phyloP scores from a whole-genome alignment of 768 basidiomycete species.

The Lactifluus volemus region DNA sequence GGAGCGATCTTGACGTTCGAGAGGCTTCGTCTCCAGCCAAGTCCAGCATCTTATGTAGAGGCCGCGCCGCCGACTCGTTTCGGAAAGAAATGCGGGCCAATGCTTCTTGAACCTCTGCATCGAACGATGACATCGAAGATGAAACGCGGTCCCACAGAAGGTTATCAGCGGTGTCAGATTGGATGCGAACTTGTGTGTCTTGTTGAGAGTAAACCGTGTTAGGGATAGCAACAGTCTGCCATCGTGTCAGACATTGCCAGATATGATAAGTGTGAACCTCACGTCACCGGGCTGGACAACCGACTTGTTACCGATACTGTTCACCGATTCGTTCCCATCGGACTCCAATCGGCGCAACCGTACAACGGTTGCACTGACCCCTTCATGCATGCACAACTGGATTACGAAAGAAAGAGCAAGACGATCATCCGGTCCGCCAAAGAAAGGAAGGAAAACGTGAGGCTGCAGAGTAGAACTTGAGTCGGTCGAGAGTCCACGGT shows the following conservation, averaged over 20 bases:
- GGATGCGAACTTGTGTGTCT: constrained; percentile 56
- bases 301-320: constrained; percentile 23
- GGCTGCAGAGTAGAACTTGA: constrained; percentile 29
- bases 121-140: constrained; percentile 22
- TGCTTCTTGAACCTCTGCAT: constrained; percentile 30
- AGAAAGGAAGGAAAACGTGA: constrained; percentile 82
- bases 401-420: constrained; percentile 73
- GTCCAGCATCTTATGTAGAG: constrained; percentile 49
- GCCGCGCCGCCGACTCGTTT: constrained; percentile 38
- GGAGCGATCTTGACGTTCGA: constrained; percentile 37
- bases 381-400: constrained; percentile 62
- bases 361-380: constrained; percentile 65
- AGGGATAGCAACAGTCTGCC: constrained; percentile 40
- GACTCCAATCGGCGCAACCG: constrained; percentile 41
- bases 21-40: constrained; percentile 27
- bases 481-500: constrained; percentile 44
- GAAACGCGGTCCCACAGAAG: constrained; percentile 65
- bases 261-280: not conserved
- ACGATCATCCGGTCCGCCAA: constrained; percentile 91
- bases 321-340: constrained; percentile 27
- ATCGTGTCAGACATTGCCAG: constrained; percentile 4
- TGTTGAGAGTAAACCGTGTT: constrained; percentile 67
- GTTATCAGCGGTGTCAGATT: constrained; percentile 78
- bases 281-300: constrained; percentile 27
- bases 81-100: constrained; percentile 60